A percentile compares a stretch with the other conserved stretches of the same genome.
Conservation (phyloP, 306 rosid genomes). For the Acmispon strigosus region DNA sequence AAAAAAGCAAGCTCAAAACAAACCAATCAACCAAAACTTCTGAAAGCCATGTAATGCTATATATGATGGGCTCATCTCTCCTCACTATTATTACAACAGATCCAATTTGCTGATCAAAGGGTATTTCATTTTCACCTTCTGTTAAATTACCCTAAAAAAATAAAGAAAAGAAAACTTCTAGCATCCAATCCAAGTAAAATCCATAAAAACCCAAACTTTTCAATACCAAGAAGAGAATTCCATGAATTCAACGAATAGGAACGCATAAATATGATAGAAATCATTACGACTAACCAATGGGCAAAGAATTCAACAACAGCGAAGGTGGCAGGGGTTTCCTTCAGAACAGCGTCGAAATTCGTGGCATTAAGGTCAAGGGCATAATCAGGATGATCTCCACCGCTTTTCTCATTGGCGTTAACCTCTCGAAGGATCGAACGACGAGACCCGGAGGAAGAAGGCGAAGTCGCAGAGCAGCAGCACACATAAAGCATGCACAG, state of each 20-base stretch:
- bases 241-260: background rate
- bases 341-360: slow-evolving; percentile 63
- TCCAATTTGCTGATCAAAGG: background rate
- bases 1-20: slow-evolving; percentile 5
- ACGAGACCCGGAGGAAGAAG: slow-evolving; percentile 37
- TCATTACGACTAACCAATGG: slow-evolving; percentile 51
- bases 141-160: background rate
- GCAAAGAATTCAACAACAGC: slow-evolving; percentile 90
- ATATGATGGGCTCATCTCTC: background rate
- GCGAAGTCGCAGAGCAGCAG: slow-evolving; percentile 21
- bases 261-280: background rate
- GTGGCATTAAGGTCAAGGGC: slow-evolving; percentile 73
- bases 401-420: slow-evolving; percentile 10
- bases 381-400: slow-evolving; percentile 48
- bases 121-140: background rate
- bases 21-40: slow-evolving; percentile 7
- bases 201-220: background rate
- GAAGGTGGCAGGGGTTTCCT: slow-evolving; percentile 69
- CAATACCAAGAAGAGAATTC: background rate
- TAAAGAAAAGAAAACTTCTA: background rate
- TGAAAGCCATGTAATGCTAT: background rate
- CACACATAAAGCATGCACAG: slow-evolving; percentile 34
- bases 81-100: background rate
- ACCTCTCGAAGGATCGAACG: slow-evolving; percentile 69
- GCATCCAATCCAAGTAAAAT: background rate